Percentiles rank a stretch among this genome's conserved stretches.
Conservation (phyloP, 2,329 filamentous ascomycete genomes). For the Allantophomopsis lycopodina region DNA sequence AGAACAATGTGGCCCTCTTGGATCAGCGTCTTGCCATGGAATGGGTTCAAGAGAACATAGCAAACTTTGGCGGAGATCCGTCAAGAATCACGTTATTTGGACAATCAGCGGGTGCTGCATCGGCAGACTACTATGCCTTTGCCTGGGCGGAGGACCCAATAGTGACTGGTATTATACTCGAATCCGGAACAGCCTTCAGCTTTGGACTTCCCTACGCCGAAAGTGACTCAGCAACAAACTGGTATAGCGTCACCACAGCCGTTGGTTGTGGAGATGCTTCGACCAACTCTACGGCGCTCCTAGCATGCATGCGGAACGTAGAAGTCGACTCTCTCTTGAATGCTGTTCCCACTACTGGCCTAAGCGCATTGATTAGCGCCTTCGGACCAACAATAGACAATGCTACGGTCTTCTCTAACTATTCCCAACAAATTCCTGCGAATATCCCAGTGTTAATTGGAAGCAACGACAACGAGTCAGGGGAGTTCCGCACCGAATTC, state of each 20-base stretch:
- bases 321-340: constrained; percentile 7
- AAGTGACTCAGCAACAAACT: constrained; percentile 6
- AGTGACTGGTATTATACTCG: constrained; percentile 12
- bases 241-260: constrained; percentile 11
- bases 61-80: constrained; percentile 40
- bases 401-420: constrained; percentile 12
- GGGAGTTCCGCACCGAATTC: constrained; percentile 13
- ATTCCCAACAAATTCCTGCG: constrained; percentile 4
- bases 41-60: constrained; percentile 45
- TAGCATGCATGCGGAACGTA: constrained; percentile 14
- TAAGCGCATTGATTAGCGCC: constrained; percentile 5
- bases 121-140: constrained; percentile 9
- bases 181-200: constrained; percentile 18
- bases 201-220: constrained; percentile 11
- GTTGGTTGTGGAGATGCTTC: constrained; percentile 16
- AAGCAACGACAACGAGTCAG: constrained; percentile 20
- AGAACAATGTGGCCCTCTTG: constrained; percentile 30
- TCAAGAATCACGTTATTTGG: constrained; percentile 14
- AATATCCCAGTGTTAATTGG: constrained; percentile 16
- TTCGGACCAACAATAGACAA: constrained; percentile 16
- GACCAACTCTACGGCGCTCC: constrained; percentile 7
- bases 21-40: constrained; percentile 45
- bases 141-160: constrained; percentile 9
- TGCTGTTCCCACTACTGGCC: constrained; percentile 5
- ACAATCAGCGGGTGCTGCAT: constrained; percentile 10